Percentiles rank a stretch among this genome's conserved stretches.
These are phyloP conservation scores for Picocystis sp. DNA, from an alignment of 163 green algal genomes.

Conservation along the genomic window DNA sequence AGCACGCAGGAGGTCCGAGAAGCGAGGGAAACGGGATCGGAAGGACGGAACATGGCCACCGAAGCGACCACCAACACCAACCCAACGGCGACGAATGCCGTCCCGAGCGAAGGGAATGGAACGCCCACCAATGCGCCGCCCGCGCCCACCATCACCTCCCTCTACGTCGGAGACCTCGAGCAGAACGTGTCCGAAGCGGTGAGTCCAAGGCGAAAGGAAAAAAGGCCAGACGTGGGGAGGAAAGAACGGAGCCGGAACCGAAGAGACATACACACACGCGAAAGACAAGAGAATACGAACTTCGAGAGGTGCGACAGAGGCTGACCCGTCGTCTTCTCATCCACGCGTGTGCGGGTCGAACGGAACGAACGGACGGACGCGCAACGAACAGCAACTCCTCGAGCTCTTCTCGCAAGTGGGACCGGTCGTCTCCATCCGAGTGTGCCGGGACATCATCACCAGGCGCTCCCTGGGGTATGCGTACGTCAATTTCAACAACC, in stretches of 20 bases:
- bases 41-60: too few relatives aligned
- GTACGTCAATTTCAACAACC: conserved; percentile 97
- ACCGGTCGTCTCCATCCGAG: conserved; percentile 87
- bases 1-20: too few relatives aligned
- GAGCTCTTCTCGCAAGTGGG: conserved; percentile 88
- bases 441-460: conserved; percentile 95
- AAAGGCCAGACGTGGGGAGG: too few relatives aligned
- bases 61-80: background rate
- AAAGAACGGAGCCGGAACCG: too few relatives aligned
- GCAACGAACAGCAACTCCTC: conserved; percentile 52
- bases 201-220: too few relatives aligned
- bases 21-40: too few relatives aligned
- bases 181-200: conserved; percentile 67
- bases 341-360: too few relatives aligned
- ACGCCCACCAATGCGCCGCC: background rate
- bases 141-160: conserved; percentile 26
- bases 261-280: too few relatives aligned
- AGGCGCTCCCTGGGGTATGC: conserved; percentile 91
- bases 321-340: too few relatives aligned
- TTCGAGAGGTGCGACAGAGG: too few relatives aligned
- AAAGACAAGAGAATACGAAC: too few relatives aligned
- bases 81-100: background rate
- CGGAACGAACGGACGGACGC: too few relatives aligned
- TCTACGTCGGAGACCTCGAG: conserved; percentile 97
- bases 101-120: background rate